A percentile compares a stretch with the other conserved stretches of the same genome.
Evolutionary conservation across 768 basidiomycete genomes (phyloP).

Genomic region (Psilocybe tampanensis): DNA sequence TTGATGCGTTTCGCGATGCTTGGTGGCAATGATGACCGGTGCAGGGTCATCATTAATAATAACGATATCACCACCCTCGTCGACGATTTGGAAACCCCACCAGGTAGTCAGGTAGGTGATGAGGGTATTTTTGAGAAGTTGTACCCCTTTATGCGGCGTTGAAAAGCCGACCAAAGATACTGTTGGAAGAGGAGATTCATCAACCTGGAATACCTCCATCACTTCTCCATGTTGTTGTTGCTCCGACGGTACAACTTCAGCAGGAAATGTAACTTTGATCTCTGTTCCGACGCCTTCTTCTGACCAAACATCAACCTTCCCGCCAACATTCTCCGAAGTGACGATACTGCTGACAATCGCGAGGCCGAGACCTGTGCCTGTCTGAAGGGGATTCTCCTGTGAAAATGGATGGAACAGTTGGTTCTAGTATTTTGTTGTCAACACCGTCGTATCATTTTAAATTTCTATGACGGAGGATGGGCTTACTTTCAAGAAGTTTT

Average conservation of each 20-base stretch:
- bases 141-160: conserved; percentile 59
- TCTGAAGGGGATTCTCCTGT: conserved; percentile 92
- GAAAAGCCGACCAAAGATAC: conserved; percentile 79
- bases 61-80: conserved; percentile 64
- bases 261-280: conserved; percentile 83
- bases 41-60: conserved; percentile 80
- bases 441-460: not conserved
- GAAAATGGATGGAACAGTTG: conserved; percentile 97
- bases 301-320: conserved; percentile 94
- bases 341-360: conserved; percentile 96
- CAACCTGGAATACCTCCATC: conserved; percentile 49
- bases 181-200: conserved; percentile 43
- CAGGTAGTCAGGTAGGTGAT: conserved; percentile 68
- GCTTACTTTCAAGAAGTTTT: conserved; percentile 83
- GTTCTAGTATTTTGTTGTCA: conserved; percentile 50
- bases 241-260: conserved; percentile 52
- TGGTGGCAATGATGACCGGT: conserved; percentile 57
- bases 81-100: conserved; percentile 71
- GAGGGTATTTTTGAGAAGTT: conserved; percentile 65
- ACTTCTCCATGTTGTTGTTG: conserved; percentile 33
- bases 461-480: not conserved
- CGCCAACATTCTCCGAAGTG: conserved; percentile 80
- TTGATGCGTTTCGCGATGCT: conserved; percentile 53
- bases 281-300: conserved; percentile 90
- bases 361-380: conserved; percentile 91